A percentile compares a stretch with the other conserved stretches of the same genome.
phyloP scores from a whole-genome alignment of 108 stramenopile species.

The Fragilaria crotonensis region DNA sequence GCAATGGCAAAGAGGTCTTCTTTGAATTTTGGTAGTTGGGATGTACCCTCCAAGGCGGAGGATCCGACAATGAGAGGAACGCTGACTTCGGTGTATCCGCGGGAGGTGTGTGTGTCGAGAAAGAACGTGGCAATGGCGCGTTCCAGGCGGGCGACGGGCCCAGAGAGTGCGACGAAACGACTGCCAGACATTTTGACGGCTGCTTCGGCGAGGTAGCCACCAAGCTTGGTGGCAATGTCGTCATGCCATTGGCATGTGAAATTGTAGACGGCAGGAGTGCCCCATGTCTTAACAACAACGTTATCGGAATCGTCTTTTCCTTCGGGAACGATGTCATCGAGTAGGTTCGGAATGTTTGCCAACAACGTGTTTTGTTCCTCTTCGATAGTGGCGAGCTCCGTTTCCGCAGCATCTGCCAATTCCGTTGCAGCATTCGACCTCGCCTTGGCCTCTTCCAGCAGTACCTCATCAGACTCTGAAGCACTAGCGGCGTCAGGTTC shows the following conservation, averaged over 20 bases:
- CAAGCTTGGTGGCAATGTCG: constrained; percentile 80
- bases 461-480: constrained; percentile 11
- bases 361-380: constrained; percentile 56
- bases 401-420: constrained; percentile 45
- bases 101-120: constrained; percentile 74
- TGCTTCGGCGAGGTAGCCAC: constrained; percentile 79
- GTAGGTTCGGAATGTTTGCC: constrained; percentile 84
- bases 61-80: constrained; percentile 85
- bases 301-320: constrained; percentile 81
- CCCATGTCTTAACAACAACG: constrained; percentile 77
- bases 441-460: constrained; percentile 52
- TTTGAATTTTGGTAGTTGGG: constrained; percentile 96
- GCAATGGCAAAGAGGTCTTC: constrained; percentile 90
- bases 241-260: constrained; percentile 93
- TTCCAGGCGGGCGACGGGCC: constrained; percentile 83
- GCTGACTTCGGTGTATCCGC: constrained; percentile 89
- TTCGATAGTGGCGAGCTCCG: constrained; percentile 60
- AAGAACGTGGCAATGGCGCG: constrained; percentile 92
- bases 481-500: too few species aligned
- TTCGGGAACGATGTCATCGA: constrained; percentile 88
- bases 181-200: constrained; percentile 90
- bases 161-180: constrained; percentile 86
- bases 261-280: constrained; percentile 49
- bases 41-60: constrained; percentile 88
- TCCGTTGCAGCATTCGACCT: constrained; percentile 41